Percentiles rank a stretch among this genome's conserved stretches.
Conservation (phyloP, 2,329 filamentous ascomycete species). For the Fusarium nurragi region DNA sequence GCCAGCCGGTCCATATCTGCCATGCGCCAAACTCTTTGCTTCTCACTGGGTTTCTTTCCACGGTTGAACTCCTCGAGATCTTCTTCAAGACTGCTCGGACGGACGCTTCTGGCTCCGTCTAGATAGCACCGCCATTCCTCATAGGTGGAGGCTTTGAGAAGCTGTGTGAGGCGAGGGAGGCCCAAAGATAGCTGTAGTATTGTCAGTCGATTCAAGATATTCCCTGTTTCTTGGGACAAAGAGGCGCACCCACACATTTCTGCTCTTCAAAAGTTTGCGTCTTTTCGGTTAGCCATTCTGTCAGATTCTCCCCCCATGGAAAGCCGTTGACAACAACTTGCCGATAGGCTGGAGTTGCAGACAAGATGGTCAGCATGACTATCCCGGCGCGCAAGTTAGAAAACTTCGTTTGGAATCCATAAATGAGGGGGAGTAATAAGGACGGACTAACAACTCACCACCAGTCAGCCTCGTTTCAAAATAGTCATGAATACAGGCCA, state of each 20-base stretch:
- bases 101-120: conserved; percentile 1
- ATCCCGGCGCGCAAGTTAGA: conserved; percentile 8
- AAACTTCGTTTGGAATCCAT: neutral
- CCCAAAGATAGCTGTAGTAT: conserved; percentile 28
- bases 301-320: conserved; percentile 34
- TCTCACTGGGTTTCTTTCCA: neutral
- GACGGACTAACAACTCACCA: too few relatives aligned
- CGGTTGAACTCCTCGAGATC: conserved; percentile 33
- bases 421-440: neutral
- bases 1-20: conserved; percentile 35
- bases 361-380: conserved; percentile 39
- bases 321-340: conserved; percentile 36
- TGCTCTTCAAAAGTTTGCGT: conserved; percentile 36
- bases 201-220: neutral
- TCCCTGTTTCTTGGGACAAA: neutral
- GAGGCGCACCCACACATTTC: conserved; percentile 24
- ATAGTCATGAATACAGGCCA: conserved; percentile 36
- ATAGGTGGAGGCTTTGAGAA: conserved; percentile 26
- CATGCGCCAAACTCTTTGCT: conserved; percentile 15
- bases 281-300: conserved; percentile 33
- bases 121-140: conserved; percentile 35
- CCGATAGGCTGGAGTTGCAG: conserved; percentile 32
- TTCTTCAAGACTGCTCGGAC: conserved; percentile 24
- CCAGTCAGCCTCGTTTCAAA: conserved; percentile 34
- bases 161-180: conserved; percentile 18